Conservation (phyloP, 2,329 filamentous ascomycete genomes). For the Penicillium sp. region DNA sequence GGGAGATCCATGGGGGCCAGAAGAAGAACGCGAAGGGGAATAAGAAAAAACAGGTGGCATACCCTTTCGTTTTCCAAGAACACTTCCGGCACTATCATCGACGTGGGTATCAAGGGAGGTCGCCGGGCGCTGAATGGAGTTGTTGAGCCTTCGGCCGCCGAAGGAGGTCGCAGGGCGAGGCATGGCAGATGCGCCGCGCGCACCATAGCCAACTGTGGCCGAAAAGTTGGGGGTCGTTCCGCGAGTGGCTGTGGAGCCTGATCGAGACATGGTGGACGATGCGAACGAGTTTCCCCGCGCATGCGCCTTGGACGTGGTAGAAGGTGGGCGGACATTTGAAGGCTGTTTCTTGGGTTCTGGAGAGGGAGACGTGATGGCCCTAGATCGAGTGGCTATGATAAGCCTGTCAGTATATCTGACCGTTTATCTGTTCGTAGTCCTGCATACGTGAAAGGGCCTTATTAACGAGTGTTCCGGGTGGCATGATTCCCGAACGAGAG, state of each 20-base stretch:
- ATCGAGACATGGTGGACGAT: conserved; percentile 39
- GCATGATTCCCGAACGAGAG: conserved; percentile 48
- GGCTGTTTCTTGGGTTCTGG: conserved; percentile 41
- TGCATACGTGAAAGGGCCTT: conserved; percentile 42
- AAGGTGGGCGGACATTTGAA: conserved; percentile 30
- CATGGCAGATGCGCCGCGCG: conserved; percentile 47
- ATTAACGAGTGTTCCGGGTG: conserved; percentile 47
- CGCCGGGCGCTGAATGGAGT: conserved; percentile 41
- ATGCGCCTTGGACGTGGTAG: conserved; percentile 46
- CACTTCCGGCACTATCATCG: conserved; percentile 38
- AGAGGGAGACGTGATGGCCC: conserved; percentile 53
- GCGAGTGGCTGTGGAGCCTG: conserved; percentile 46
- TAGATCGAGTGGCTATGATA: conserved; percentile 46
- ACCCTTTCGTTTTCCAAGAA: conserved; percentile 54
- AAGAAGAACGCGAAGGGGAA: conserved; percentile 21
- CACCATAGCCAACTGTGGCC: conserved; percentile 57
- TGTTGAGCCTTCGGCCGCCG: conserved; percentile 50
- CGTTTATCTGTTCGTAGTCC: conserved; percentile 1
- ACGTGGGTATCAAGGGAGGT: conserved; percentile 45
- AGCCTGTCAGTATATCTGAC: conserved; percentile 33
- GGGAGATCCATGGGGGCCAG: conserved; percentile 11
- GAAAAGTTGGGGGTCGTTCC: conserved; percentile 54
- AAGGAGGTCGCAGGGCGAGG: conserved; percentile 56
- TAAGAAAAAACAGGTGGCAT: conserved; percentile 42
- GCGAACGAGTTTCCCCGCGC: conserved; percentile 36